phyloP scores from a whole-genome alignment of 192 early-diverging fungal species.

The Ambispora gerdemannii region DNA sequence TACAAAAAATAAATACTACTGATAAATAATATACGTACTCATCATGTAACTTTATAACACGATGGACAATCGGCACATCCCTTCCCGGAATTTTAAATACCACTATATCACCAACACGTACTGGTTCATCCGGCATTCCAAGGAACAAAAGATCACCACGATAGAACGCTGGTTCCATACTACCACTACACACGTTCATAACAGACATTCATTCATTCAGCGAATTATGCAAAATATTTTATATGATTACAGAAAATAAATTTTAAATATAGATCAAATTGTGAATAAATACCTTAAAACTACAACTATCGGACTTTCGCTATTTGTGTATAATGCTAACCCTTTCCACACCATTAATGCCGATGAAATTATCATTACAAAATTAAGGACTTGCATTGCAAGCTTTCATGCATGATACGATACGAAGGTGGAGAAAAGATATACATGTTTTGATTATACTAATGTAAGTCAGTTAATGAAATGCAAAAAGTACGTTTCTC shows the following conservation, averaged over 20 bases:
- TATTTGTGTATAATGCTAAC: constrained; percentile 79
- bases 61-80: constrained; percentile 94
- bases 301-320: constrained; percentile 95
- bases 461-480: neutral
- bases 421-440: neutral
- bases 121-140: constrained; percentile 64
- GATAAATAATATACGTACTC: constrained; percentile 49
- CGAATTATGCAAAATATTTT: neutral
- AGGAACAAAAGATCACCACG: constrained; percentile 93
- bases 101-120: constrained; percentile 88
- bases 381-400: constrained; percentile 75
- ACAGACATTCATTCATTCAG: constrained; percentile 7
- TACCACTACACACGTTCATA: constrained; percentile 55
- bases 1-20: neutral
- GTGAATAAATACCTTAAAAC: constrained; percentile 70
- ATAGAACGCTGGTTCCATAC: constrained; percentile 96
- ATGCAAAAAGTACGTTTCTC: neutral
- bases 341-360: constrained; percentile 98
- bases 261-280: neutral
- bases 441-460: neutral
- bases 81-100: constrained; percentile 89
- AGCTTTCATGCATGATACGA: constrained; percentile 34
- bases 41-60: constrained; percentile 89
- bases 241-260: neutral
- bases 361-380: constrained; percentile 84